phyloP scores from a whole-genome alignment of 1,139 yeast species.

The Waltiozyma sp. region DNA sequence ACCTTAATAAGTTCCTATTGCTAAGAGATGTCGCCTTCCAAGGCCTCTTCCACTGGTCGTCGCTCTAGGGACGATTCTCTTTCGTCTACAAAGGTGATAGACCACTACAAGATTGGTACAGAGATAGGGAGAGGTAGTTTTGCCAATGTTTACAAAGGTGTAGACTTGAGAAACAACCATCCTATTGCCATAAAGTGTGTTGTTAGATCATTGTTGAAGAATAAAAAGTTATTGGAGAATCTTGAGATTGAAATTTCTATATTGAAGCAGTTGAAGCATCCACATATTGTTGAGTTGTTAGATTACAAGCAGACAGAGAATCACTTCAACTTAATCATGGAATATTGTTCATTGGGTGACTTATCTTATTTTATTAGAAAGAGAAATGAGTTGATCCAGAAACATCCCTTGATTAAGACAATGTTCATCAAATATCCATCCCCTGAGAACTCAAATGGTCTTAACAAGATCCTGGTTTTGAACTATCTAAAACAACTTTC shows the following conservation, averaged over 20 bases:
- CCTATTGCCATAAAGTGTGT: constrained; percentile 87
- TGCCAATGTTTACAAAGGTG: constrained; percentile 83
- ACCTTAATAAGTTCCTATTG: no score
- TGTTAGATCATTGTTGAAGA: constrained; percentile 67
- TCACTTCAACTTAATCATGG: constrained; percentile 91
- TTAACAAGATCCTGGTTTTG: constrained; percentile 65
- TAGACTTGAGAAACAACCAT: constrained; percentile 31
- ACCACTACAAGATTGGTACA: constrained; percentile 44
- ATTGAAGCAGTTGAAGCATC: constrained; percentile 76
- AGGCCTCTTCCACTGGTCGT: neutral
- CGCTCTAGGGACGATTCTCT: neutral
- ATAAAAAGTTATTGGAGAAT: constrained; percentile 79
- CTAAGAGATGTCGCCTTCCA: constrained; percentile 1
- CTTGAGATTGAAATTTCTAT: constrained; percentile 86
- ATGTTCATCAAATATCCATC: constrained; percentile 77
- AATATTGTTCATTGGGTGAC: constrained; percentile 92
- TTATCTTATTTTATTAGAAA: constrained; percentile 75
- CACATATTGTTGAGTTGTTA: constrained; percentile 78
- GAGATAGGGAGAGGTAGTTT: constrained; percentile 93
- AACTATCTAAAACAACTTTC: constrained; percentile 84
- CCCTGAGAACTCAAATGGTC: constrained; percentile 63
- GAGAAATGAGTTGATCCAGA: constrained; percentile 57
- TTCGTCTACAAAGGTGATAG: constrained; percentile 22
- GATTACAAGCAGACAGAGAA: constrained; percentile 73
- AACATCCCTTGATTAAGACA: constrained; percentile 72